Percentiles rank a stretch among this genome's conserved stretches.
phyloP scores from a whole-genome alignment of 345 rosid species.

The Bruguiera parviflora region DNA sequence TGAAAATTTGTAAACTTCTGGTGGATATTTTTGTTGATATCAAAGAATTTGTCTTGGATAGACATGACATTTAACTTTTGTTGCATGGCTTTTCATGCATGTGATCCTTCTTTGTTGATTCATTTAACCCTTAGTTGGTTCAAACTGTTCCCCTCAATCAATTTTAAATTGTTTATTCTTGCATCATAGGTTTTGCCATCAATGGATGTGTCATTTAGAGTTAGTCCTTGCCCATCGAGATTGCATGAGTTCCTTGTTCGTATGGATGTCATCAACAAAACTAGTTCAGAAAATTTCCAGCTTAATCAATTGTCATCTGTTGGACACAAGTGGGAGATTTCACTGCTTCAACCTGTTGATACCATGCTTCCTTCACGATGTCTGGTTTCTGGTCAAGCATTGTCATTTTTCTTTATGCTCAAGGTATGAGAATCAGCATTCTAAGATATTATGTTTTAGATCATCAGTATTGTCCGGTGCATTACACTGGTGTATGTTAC shows the following conservation, averaged over 20 bases:
- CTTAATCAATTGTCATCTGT: slow-evolving; percentile 72
- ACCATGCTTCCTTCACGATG: slow-evolving; percentile 54
- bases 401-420: slow-evolving; percentile 78
- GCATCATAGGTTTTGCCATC: slow-evolving; percentile 70
- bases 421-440: slow-evolving; percentile 48
- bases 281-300: slow-evolving; percentile 68
- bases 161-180: slow-evolving; percentile 3
- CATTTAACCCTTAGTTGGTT: neutral
- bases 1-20: too few relatives aligned
- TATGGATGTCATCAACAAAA: slow-evolving; percentile 75
- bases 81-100: too few relatives aligned
- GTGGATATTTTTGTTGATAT: too few relatives aligned
- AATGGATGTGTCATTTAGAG: slow-evolving; percentile 64
- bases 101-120: neutral
- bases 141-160: neutral
- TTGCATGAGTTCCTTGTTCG: slow-evolving; percentile 80
- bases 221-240: slow-evolving; percentile 75
- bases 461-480: neutral
- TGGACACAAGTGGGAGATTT: slow-evolving; percentile 80
- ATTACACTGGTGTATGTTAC: neutral
- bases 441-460: neutral
- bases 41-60: too few relatives aligned
- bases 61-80: too few relatives aligned
- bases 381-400: slow-evolving; percentile 74
- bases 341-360: slow-evolving; percentile 67